Evolutionary conservation across 2,329 filamentous ascomycete species (phyloP).

Genomic region (Aspergillus glaucus): DNA sequence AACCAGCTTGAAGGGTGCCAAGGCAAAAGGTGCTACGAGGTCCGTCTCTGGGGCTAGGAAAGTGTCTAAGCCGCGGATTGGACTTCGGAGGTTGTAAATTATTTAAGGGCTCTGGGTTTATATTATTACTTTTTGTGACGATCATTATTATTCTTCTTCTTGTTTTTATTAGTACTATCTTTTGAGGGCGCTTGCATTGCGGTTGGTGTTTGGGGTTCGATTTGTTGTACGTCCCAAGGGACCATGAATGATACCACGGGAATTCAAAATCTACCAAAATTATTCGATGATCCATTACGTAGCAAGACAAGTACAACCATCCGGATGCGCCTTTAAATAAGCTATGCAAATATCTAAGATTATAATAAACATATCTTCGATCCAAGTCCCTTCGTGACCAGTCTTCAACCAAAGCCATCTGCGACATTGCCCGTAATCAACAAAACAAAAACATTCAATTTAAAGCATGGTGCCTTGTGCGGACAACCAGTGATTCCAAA

Average conservation of each 20-base stretch:
- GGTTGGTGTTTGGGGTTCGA: background rate
- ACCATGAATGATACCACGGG: no score
- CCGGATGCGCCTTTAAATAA: slow-evolving; percentile 10
- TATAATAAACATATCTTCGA: slow-evolving; percentile 15
- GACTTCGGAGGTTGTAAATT: slow-evolving; percentile 29
- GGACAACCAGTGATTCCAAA: slow-evolving; percentile 1
- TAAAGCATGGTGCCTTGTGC: no score
- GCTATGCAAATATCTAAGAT: slow-evolving; percentile 19
- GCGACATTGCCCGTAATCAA: slow-evolving; percentile 2
- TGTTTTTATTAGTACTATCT: background rate
- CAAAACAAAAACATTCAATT: no score
- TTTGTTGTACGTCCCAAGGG: background rate
- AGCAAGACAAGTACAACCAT: background rate
- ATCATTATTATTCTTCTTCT: background rate
- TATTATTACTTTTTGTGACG: background rate
- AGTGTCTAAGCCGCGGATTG: slow-evolving; percentile 26
- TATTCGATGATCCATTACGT: background rate
- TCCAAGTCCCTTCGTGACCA: slow-evolving; percentile 5
- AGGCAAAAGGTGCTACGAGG: slow-evolving; percentile 11
- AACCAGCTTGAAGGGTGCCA: background rate
- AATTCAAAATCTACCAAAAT: no score
- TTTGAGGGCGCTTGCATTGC: background rate
- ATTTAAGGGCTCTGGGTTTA: background rate
- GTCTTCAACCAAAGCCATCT: slow-evolving; percentile 7
- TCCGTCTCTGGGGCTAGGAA: background rate